Evolutionary conservation across 441 rosid genomes (phyloP), one percentile per base, ranked within the genome.

Genomic region (Eruca vesicaria): DNA sequence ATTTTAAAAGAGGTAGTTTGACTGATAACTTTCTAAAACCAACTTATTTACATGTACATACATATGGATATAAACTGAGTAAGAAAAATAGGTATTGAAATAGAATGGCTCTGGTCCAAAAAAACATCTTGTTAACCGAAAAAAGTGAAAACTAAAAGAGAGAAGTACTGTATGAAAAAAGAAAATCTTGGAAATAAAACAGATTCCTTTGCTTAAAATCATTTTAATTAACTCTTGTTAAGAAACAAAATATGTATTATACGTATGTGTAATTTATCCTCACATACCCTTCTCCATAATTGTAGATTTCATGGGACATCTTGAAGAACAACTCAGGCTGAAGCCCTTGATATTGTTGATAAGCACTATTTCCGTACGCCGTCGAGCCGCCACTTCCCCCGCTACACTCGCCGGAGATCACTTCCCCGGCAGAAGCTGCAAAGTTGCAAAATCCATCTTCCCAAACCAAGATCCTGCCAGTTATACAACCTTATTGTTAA

Each of bases 271-370:
- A 45, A n/a, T 45, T 31, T 63, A 71, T 32, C 19, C 45, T 57
- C 11, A 78, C 82, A 58, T 62, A 95, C 99, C 99, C 99, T 90
- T 95, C 99, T 79, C 99, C 99, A 69, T 95, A 95, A 85, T 92
- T 92, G 92, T 95, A 95, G 82, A 95, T 95, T 88, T 95, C 99
- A 77, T 92, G 99, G 31, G 99, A 95, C 99, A 95, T 95, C 90
- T 95, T 95, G 86, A 95, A 95, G 87, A 95, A 95, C 53, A 92
- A 88, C 86, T 95, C 98, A 2, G 99, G 99, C 71, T 95, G 98
- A 72, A 95, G 90, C 9, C 98, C 96, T 87, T 89, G 98, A 63
- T 82, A 89, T 58, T 81, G 95, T 70, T 85, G 97, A 77, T 84
- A 85, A 52, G 91, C 97, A 74, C 82, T 79, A 76, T 80, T 83